Conservation (phyloP, 257 asterid genomes). For the Datura wrightii region DNA sequence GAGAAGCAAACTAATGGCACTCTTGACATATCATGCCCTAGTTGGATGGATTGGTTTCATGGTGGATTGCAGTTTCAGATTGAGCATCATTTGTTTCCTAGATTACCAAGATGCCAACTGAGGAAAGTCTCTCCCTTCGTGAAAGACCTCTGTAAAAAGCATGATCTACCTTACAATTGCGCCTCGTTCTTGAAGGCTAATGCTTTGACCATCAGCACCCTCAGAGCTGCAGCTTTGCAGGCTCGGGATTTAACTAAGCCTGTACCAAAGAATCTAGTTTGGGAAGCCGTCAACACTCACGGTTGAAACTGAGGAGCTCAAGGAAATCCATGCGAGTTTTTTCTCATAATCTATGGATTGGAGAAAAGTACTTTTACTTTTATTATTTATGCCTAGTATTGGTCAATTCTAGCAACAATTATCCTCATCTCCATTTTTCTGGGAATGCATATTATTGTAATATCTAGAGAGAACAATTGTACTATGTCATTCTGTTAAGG, state of each 20-base stretch:
- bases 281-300: conserved; percentile 89
- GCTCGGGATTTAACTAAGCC: conserved; percentile 77
- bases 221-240: conserved; percentile 71
- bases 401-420: neutral
- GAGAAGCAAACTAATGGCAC: conserved; percentile 82
- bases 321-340: neutral
- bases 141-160: conserved; percentile 83
- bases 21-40: conserved; percentile 59
- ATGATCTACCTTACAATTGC: conserved; percentile 61
- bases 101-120: conserved; percentile 74
- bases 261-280: conserved; percentile 68
- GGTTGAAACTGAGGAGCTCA: conserved; percentile 51
- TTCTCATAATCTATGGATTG: neutral
- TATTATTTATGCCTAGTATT: neutral
- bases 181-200: conserved; percentile 81
- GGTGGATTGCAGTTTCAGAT: conserved; percentile 92
- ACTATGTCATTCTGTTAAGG: neutral
- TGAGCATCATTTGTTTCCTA: conserved; percentile 89
- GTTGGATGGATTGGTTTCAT: conserved; percentile 99
- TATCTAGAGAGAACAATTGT: neutral
- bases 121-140: conserved; percentile 73
- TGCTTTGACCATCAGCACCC: conserved; percentile 56
- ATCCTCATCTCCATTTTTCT: conserved; percentile 21
- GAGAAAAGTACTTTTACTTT: neutral
- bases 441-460: conserved; percentile 23